A percentile compares a stretch with the other conserved stretches of the same genome.
These are phyloP conservation scores for Rubia balearica DNA, from an alignment of 305 asterid genomes.

Conservation along the genomic window DNA sequence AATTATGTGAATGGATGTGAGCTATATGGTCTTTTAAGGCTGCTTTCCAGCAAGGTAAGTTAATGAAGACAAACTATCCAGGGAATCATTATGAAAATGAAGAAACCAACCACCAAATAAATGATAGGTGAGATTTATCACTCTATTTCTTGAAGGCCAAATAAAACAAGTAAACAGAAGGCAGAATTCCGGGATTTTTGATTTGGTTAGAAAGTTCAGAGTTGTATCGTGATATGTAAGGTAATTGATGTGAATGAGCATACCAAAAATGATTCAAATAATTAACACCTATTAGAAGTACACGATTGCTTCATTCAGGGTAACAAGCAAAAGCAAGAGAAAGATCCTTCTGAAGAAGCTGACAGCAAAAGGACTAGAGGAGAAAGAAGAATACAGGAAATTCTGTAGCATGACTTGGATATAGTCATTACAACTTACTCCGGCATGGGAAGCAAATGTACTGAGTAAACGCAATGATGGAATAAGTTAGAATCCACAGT, in stretches of 20 bases:
- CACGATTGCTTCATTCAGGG: neutral
- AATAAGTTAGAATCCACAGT: conserved; percentile 19
- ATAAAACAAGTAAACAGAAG: neutral
- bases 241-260: neutral
- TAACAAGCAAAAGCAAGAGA: conserved; percentile 1
- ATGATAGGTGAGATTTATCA: neutral
- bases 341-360: conserved; percentile 13
- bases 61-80: neutral
- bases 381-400: conserved; percentile 1
- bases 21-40: neutral
- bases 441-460: conserved; percentile 3
- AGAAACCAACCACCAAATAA: neutral
- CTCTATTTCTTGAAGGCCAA: neutral
- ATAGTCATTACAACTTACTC: conserved; percentile 4
- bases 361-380: conserved; percentile 1
- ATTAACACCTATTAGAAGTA: neutral
- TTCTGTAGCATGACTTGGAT: conserved; percentile 7
- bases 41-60: neutral
- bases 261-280: neutral
- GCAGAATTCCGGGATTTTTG: neutral
- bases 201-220: neutral
- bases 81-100: neutral
- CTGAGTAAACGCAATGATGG: conserved; percentile 18
- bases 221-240: neutral
- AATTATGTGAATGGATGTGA: neutral